Evolutionary conservation across 805 yeast species (phyloP).

Genomic region (Candida bentonensis): DNA sequence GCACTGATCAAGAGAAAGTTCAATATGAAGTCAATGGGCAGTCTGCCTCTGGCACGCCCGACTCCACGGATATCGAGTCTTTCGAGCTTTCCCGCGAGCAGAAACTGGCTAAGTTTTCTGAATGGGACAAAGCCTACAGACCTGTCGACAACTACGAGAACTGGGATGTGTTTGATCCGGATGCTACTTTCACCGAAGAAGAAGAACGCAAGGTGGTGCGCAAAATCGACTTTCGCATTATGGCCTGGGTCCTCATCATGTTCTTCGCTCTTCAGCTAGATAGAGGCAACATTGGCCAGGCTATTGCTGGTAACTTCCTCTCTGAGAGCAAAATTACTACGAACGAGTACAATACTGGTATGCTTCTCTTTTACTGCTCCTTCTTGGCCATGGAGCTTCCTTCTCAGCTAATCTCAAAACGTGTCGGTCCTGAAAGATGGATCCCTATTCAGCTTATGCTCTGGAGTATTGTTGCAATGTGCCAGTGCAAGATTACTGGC

Average conservation of each 20-base stretch:
- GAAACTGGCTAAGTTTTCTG: background rate
- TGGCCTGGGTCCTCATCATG: conserved; percentile 45
- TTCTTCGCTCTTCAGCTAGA: conserved; percentile 47
- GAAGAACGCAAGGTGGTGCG: conserved; percentile 37
- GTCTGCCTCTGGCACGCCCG: background rate
- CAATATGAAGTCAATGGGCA: background rate
- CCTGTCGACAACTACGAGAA: conserved; percentile 33
- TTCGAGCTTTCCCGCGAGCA: background rate
- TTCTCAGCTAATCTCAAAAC: conserved; percentile 50
- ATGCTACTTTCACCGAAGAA: conserved; percentile 36
- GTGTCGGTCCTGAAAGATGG: conserved; percentile 51
- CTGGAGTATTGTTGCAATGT: conserved; percentile 45
- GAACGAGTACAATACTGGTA: conserved; percentile 45
- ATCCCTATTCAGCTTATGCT: conserved; percentile 43
- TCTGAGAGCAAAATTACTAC: conserved; percentile 38
- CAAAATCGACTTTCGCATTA: conserved; percentile 42
- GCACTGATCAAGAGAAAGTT: background rate
- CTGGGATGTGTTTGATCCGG: conserved; percentile 41
- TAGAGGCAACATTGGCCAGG: conserved; percentile 43
- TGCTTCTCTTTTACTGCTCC: conserved; percentile 38
- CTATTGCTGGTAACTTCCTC: conserved; percentile 42
- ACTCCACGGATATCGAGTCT: background rate
- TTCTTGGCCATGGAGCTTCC: conserved; percentile 53
- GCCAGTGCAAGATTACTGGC: conserved; percentile 32
- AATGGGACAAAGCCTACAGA: background rate